A percentile compares a stretch with the other conserved stretches of the same genome.
phyloP scores from a whole-genome alignment of 2,329 filamentous ascomycete genomes.

The Microdochium trichocladiopsis region DNA sequence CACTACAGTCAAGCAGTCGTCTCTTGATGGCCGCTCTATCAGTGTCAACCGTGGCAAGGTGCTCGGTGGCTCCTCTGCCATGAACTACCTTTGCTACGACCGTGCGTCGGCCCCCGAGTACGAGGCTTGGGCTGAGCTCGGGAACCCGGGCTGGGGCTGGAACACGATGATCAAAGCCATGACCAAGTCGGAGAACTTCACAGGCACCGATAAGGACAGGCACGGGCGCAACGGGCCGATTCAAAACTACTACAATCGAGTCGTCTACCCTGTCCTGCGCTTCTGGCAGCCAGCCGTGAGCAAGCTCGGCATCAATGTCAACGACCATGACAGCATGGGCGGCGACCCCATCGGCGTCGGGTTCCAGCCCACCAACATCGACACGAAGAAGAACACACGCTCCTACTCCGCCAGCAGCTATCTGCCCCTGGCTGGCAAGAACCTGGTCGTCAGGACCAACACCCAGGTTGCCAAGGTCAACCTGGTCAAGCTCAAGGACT shows the following conservation, averaged over 20 bases:
- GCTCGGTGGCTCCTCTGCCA: conserved; percentile 38
- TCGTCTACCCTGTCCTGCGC: conserved; percentile 4
- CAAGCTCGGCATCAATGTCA: conserved; percentile 10
- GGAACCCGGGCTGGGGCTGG: conserved; percentile 26
- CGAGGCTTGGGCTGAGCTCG: conserved; percentile 25
- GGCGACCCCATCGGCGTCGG: conserved; percentile 10
- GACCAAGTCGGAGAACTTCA: conserved; percentile 31
- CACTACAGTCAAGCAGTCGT: conserved; percentile 29
- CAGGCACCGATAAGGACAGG: conserved; percentile 19
- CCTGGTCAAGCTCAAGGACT: conserved; percentile 2
- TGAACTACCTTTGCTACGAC: conserved; percentile 26
- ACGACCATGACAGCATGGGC: conserved; percentile 3
- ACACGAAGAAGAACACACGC: conserved; percentile 18
- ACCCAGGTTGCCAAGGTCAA: conserved; percentile 19
- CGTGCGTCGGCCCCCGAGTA: conserved; percentile 18
- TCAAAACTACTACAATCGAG: conserved; percentile 21
- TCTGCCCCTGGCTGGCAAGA: conserved; percentile 26
- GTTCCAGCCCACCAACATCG: conserved; percentile 22
- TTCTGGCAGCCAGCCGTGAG: conserved; percentile 17
- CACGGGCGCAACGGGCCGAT: conserved; percentile 28
- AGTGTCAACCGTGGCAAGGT: conserved; percentile 37
- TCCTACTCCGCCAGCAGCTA: conserved; percentile 23
- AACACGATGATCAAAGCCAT: conserved; percentile 28
- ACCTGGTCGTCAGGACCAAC: conserved; percentile 27
- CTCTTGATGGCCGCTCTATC: conserved; percentile 30